A percentile compares a stretch with the other conserved stretches of the same genome.
phyloP scores from a whole-genome alignment of 768 basidiomycete species.

The Chalciporus pseudorubinellus region DNA sequence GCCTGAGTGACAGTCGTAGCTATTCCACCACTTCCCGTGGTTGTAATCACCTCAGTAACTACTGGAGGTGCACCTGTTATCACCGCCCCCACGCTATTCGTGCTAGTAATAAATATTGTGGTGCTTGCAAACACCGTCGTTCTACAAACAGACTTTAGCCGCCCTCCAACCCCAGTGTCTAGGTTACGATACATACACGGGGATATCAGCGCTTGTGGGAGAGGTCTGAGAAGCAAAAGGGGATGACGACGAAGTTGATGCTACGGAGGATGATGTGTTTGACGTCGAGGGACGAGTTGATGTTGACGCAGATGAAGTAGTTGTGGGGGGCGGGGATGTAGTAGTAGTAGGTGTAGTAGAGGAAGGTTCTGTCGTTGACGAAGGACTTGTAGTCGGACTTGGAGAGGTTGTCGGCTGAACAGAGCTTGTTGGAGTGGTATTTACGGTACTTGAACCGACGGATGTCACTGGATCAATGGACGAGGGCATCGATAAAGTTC shows the following conservation, averaged over 20 bases:
- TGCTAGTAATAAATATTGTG: conserved; percentile 57
- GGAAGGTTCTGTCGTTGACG: conserved; percentile 11
- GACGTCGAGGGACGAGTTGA: conserved; percentile 16
- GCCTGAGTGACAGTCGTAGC: conserved; percentile 60
- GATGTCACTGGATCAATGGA: conserved; percentile 16
- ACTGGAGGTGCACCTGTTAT: conserved; percentile 51
- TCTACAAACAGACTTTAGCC: conserved; percentile 35
- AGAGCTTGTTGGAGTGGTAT: conserved; percentile 22
- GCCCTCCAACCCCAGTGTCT: conserved; percentile 1
- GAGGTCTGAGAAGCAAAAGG: conserved; percentile 9
- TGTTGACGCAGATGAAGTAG: conserved; percentile 15
- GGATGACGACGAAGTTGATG: conserved; percentile 6
- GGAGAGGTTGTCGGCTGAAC: conserved; percentile 20
- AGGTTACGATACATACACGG: conserved; percentile 27
- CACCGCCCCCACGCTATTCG: conserved; percentile 51
- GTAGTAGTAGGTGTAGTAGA: background rate
- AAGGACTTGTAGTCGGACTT: conserved; percentile 5
- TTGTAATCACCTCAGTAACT: conserved; percentile 56
- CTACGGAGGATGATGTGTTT: conserved; percentile 11
- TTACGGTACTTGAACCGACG: conserved; percentile 13
- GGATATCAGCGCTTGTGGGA: conserved; percentile 7
- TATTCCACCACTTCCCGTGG: conserved; percentile 52
- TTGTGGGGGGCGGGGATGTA: conserved; percentile 2
- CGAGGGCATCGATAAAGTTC: conserved; percentile 6
- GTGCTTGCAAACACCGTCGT: conserved; percentile 47